phyloP scores from a whole-genome alignment of 164 flowering plant species.

The Warburgia ugandensis region DNA sequence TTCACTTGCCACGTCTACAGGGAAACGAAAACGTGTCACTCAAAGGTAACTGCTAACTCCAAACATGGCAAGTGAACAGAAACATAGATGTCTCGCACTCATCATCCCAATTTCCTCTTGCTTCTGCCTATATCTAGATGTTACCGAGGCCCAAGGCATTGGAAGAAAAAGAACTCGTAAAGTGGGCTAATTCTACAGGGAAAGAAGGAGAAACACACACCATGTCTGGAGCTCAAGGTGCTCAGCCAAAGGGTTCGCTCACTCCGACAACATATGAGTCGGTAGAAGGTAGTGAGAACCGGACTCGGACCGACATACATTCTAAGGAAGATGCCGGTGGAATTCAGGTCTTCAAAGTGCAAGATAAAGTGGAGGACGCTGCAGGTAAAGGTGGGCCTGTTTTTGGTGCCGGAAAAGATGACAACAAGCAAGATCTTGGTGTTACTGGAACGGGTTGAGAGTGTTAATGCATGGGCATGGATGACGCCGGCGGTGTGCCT shows the following conservation, averaged over 20 bases:
- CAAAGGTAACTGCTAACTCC: too few species aligned
- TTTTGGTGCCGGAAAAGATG: slow-evolving; percentile 48
- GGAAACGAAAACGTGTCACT: too few species aligned
- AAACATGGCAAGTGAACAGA: too few species aligned
- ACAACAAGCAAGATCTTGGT: slow-evolving; percentile 55
- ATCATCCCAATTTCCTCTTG: too few species aligned
- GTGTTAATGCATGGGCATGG: too few species aligned
- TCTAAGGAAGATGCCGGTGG: slow-evolving; percentile 46
- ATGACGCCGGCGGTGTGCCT: too few species aligned
- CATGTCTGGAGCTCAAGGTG: slow-evolving; percentile 93
- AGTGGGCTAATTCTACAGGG: too few species aligned
- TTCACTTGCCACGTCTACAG: too few species aligned
- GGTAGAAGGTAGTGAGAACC: slow-evolving; percentile 43
- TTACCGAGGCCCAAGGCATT: too few species aligned
- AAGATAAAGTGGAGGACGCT: slow-evolving; percentile 65
- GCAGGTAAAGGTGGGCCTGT: slow-evolving; percentile 71
- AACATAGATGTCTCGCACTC: too few species aligned
- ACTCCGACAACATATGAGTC: slow-evolving; percentile 76
- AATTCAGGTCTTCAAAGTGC: slow-evolving; percentile 48
- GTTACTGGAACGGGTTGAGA: slow-evolving; percentile 54
- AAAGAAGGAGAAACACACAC: background rate
- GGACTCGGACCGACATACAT: slow-evolving; percentile 28
- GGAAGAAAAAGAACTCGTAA: too few species aligned
- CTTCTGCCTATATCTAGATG: too few species aligned
- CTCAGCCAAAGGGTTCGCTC: slow-evolving; percentile 49